phyloP scores from a whole-genome alignment of 2,329 filamentous ascomycete genomes.

The Xylariaceae sp. region DNA sequence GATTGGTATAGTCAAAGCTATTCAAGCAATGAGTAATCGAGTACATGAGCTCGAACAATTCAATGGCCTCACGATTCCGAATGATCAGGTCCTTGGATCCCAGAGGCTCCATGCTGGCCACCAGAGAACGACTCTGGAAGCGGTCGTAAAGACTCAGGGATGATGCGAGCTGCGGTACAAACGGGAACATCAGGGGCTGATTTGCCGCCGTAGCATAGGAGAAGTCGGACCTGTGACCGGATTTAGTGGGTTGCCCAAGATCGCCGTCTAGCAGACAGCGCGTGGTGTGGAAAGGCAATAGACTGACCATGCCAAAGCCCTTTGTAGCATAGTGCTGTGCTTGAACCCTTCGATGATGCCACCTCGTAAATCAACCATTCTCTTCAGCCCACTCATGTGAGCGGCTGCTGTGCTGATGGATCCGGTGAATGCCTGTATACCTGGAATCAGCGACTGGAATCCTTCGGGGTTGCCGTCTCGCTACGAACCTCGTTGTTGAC shows the following conservation, averaged over 20 bases:
- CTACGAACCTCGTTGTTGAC: conserved; percentile 27
- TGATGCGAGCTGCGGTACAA: conserved; percentile 24
- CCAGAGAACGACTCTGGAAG: conserved; percentile 21
- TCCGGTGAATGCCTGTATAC: conserved; percentile 18
- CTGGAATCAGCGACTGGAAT: background rate
- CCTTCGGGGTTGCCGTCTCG: background rate
- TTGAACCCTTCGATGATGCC: conserved; percentile 27
- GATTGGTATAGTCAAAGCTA: conserved; percentile 27
- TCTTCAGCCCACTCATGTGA: conserved; percentile 28
- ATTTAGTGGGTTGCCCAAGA: conserved; percentile 4
- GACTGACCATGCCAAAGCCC: conserved; percentile 29
- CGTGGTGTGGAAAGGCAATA: background rate
- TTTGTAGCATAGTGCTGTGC: conserved; percentile 26
- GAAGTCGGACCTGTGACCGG: conserved; percentile 27
- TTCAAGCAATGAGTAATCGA: conserved; percentile 26
- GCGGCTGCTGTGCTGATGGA: conserved; percentile 25
- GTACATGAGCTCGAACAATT: conserved; percentile 26
- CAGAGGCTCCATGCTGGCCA: conserved; percentile 12
- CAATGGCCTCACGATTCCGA: conserved; percentile 21
- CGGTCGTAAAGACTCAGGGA: conserved; percentile 23
- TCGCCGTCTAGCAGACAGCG: background rate
- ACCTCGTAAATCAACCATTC: conserved; percentile 28
- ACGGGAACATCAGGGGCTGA: conserved; percentile 25
- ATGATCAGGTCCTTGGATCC: conserved; percentile 17
- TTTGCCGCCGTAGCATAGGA: conserved; percentile 28